phyloP scores from a whole-genome alignment of 129 eudicot species.

The Ambrosia trifida region DNA sequence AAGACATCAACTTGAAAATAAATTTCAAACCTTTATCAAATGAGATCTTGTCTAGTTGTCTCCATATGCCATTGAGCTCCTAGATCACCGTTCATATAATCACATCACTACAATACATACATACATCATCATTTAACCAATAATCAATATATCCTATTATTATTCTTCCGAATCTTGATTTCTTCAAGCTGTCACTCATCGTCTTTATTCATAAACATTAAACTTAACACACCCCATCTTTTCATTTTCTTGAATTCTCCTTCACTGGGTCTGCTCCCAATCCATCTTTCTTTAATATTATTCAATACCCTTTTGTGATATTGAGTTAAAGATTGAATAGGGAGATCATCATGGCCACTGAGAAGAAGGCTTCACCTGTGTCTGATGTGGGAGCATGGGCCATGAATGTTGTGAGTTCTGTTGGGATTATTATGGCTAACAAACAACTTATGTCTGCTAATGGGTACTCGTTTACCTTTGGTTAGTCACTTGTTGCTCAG shows the following conservation, averaged over 20 bases:
- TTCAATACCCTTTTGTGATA: conserved; percentile 4
- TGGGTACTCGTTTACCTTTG: conserved; percentile 73
- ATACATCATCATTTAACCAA: no score
- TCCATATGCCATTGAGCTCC: neutral
- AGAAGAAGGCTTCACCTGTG: conserved; percentile 60
- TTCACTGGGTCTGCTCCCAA: conserved; percentile 12
- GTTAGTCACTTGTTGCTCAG: conserved; percentile 36
- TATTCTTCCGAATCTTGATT: conserved; percentile 29
- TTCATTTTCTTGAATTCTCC: conserved; percentile 30
- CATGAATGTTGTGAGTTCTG: conserved; percentile 84
- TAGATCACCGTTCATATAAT: conserved; percentile 27
- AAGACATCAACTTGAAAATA: neutral
- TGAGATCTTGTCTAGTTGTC: conserved; percentile 17
- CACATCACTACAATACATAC: neutral
- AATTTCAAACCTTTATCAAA: neutral
- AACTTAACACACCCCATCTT: conserved; percentile 11
- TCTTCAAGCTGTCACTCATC: conserved; percentile 32
- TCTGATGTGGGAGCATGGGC: conserved; percentile 97
- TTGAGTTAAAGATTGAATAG: neutral
- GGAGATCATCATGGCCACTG: conserved; percentile 50
- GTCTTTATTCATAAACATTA: neutral
- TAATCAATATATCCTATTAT: conserved; percentile 3
- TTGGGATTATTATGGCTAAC: conserved; percentile 93
- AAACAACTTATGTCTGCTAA: conserved; percentile 82
- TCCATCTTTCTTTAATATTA: conserved; percentile 15